A percentile compares a stretch with the other conserved stretches of the same genome.
Conservation (phyloP, 306 rosid genomes). For the Cucurbita moschata region DNA sequence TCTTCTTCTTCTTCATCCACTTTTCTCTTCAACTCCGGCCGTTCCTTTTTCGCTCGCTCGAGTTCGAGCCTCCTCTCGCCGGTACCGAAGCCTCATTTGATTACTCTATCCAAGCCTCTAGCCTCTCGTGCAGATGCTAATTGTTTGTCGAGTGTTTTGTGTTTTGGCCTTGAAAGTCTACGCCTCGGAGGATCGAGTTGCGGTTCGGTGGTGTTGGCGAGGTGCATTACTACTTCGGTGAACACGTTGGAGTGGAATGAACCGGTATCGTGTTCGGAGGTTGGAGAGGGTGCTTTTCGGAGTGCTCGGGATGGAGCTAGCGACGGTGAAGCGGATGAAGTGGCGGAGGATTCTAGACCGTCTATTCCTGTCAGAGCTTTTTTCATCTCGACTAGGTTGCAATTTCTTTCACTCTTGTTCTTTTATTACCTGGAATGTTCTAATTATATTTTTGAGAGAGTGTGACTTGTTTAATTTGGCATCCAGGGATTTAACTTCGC, state of each 20-base stretch:
- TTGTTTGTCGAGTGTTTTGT: not conserved
- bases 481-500: too few species aligned
- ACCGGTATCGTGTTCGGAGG: slow-evolving; percentile 54
- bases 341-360: slow-evolving; percentile 34
- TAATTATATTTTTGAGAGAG: not conserved
- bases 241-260: slow-evolving; percentile 55
- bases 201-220: slow-evolving; percentile 8
- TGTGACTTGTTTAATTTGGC: not conserved
- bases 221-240: slow-evolving; percentile 41
- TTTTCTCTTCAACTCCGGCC: not conserved
- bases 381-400: slow-evolving; percentile 73
- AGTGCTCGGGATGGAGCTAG: slow-evolving; percentile 26
- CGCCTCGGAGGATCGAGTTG: slow-evolving; percentile 2
- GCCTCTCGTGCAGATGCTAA: slow-evolving; percentile 2
- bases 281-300: slow-evolving; percentile 20
- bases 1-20: not conserved
- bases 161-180: slow-evolving; percentile 1
- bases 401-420: not conserved
- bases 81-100: slow-evolving; percentile 2
- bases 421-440: not conserved
- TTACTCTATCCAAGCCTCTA: slow-evolving; percentile 12
- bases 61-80: not conserved
- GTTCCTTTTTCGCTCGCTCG: slow-evolving; percentile 17
- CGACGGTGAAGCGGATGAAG: slow-evolving; percentile 14
- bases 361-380: slow-evolving; percentile 76